A percentile compares a stretch with the other conserved stretches of the same genome.
These are phyloP conservation scores for Tripidium arundinaceum DNA, from an alignment of 202 grass and related monocot genomes.

Conservation along the genomic window DNA sequence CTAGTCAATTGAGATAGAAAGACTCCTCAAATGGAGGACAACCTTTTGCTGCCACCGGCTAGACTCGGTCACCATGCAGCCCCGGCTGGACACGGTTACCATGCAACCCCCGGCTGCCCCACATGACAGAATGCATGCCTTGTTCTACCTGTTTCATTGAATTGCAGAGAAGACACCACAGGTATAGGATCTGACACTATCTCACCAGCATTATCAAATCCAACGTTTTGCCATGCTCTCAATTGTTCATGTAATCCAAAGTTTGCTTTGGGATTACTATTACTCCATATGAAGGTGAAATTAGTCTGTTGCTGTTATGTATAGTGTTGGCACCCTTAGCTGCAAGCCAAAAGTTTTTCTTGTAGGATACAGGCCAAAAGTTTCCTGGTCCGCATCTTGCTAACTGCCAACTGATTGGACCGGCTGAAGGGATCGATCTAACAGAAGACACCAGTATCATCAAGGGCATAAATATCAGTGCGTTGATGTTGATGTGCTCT, in stretches of 20 bases:
- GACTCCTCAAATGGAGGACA: too few species aligned
- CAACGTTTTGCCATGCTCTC: background rate
- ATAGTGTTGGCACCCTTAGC: background rate
- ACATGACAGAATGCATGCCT: too few species aligned
- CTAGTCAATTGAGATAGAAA: too few species aligned
- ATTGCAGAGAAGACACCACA: background rate
- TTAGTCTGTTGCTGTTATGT: background rate
- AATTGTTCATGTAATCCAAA: background rate
- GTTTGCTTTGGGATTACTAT: background rate
- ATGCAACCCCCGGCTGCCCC: too few species aligned
- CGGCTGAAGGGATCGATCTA: conserved; percentile 11
- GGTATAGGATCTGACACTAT: background rate
- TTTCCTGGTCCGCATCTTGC: conserved; percentile 14
- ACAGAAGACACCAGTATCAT: conserved; percentile 3
- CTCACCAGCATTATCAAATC: background rate
- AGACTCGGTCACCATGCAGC: too few species aligned
- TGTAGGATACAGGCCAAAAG: conserved; percentile 3
- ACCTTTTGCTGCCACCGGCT: too few species aligned
- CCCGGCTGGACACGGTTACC: too few species aligned
- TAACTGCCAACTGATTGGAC: conserved; percentile 11
- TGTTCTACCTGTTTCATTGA: background rate
- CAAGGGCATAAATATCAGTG: conserved; percentile 31
- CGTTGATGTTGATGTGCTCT: conserved; percentile 21
- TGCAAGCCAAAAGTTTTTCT: background rate
- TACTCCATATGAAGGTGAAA: background rate